Evolutionary conservation across 768 basidiomycete species (phyloP).

Genomic region (Suillus clintonianus): DNA sequence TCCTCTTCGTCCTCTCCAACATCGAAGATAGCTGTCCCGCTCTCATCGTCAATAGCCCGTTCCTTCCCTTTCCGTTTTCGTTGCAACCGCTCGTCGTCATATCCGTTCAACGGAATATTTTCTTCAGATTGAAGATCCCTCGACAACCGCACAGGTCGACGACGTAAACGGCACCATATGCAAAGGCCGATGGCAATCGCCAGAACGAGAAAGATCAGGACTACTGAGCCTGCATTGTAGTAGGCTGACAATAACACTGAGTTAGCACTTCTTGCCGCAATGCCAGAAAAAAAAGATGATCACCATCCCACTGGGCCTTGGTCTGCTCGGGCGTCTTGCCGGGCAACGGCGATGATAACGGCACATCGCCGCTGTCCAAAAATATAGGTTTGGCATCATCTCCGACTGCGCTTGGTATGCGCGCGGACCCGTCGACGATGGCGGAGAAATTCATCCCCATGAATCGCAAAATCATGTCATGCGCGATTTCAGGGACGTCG

Average conservation of each 20-base stretch:
- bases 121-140: slow-evolving; percentile 49
- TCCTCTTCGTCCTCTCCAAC: slow-evolving; percentile 57
- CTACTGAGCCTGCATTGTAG: slow-evolving; percentile 89
- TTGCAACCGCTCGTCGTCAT: slow-evolving; percentile 42
- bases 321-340: slow-evolving; percentile 74
- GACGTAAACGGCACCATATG: slow-evolving; percentile 75
- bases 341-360: slow-evolving; percentile 34
- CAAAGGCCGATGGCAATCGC: slow-evolving; percentile 67
- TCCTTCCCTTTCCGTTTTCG: slow-evolving; percentile 51
- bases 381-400: slow-evolving; percentile 66
- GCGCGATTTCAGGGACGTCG: slow-evolving; percentile 84
- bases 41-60: slow-evolving; percentile 35
- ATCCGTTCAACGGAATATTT: slow-evolving; percentile 65
- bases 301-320: slow-evolving; percentile 91
- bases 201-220: slow-evolving; percentile 79
- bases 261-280: not conserved
- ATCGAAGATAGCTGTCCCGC: slow-evolving; percentile 51
- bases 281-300: slow-evolving; percentile 15
- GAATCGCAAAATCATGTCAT: slow-evolving; percentile 99
- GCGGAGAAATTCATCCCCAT: slow-evolving; percentile 88
- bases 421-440: slow-evolving; percentile 78
- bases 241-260: slow-evolving; percentile 59
- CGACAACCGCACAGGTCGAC: slow-evolving; percentile 28
- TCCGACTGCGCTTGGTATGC: slow-evolving; percentile 81
- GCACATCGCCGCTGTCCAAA: slow-evolving; percentile 43